Evolutionary conservation across 192 early-diverging fungal species (phyloP).

Genomic region (Hyaloraphidium curvatum): DNA sequence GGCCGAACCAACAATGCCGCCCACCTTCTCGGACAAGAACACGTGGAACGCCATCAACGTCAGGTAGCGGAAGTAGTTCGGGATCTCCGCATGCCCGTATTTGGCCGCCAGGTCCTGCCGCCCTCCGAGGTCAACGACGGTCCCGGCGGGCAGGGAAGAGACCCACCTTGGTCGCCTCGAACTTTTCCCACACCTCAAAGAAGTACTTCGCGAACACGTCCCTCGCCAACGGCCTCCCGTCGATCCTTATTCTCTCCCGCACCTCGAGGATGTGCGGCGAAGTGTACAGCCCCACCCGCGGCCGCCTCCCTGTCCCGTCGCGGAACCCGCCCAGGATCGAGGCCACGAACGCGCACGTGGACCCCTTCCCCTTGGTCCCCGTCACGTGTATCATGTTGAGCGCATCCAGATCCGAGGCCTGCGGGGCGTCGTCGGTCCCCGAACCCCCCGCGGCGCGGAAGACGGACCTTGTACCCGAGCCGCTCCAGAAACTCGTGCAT

Average conservation of each 20-base stretch:
- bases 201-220: conserved; percentile 70
- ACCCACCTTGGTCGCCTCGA: conserved; percentile 21
- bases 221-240: conserved; percentile 58
- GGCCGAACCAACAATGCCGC: background rate
- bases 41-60: conserved; percentile 77
- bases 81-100: too few relatives aligned
- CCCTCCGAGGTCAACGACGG: too few relatives aligned
- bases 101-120: too few relatives aligned
- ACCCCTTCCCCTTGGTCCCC: conserved; percentile 78
- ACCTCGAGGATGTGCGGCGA: conserved; percentile 85
- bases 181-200: conserved; percentile 60
- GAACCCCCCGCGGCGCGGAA: background rate
- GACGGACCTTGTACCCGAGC: conserved; percentile 49
- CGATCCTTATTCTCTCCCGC: conserved; percentile 83
- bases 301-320: background rate
- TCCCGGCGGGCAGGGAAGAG: conserved; percentile 6
- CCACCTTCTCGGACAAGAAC: conserved; percentile 54
- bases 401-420: conserved; percentile 21
- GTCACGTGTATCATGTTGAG: conserved; percentile 63
- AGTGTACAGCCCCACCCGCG: conserved; percentile 58
- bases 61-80: conserved; percentile 80
- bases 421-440: background rate
- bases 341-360: conserved; percentile 60
- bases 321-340: conserved; percentile 41
- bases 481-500: conserved; percentile 39